Evolutionary conservation across 2,329 filamentous ascomycete species (phyloP), one percentile per base, ranked within the genome.

Genomic region (Aspergillus neotritici): DNA sequence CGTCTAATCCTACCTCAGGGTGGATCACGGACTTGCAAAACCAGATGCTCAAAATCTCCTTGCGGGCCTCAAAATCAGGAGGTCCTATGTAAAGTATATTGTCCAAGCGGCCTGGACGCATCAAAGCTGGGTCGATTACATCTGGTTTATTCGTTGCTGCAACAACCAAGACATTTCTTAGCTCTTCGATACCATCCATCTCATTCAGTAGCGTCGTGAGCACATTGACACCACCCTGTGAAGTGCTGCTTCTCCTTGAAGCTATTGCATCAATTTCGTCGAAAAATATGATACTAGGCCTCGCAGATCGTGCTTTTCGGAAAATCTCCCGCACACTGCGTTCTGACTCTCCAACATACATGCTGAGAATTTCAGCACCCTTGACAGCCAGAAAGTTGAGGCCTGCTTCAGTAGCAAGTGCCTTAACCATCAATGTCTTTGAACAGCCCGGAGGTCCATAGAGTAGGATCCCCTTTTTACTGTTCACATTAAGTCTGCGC

Each of bases 321-420:
- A 97, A 96, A 1, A 96, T 80, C 43, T 88, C 85, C 31, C 91
- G 82, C 33, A 96, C 78, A 6, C 85, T 83, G 9, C 88, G 81
- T 68, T 97, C 91, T 2, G 89, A 91, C 65, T 97, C 91, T 48
- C 91, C 91, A 13, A 97, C 90, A 66, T 96, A 97, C 87, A 94
- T 95, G 68, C 89, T 94, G 47, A 95, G 82, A 10, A 96, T 78
- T 66, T 96, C 91, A 30, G 88, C 88, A 17, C 89, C 91, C 68
- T 96, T 95, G 52, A 97, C 87, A 7, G 89, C 85, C 61, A 96
- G 83, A 73, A 96, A 96, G 64, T 96, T 96, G 67, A 94, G 83
- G 4, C 86, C 85, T 25, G 87, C 87, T 64, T 94, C 89, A 5
- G 88, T 94, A 12, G 91, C 91, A 54, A 94, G 80, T 21, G 91